These are phyloP conservation scores for Bruguiera gymnorhiza DNA, from an alignment of 345 rosid species.

Conservation along the genomic window DNA sequence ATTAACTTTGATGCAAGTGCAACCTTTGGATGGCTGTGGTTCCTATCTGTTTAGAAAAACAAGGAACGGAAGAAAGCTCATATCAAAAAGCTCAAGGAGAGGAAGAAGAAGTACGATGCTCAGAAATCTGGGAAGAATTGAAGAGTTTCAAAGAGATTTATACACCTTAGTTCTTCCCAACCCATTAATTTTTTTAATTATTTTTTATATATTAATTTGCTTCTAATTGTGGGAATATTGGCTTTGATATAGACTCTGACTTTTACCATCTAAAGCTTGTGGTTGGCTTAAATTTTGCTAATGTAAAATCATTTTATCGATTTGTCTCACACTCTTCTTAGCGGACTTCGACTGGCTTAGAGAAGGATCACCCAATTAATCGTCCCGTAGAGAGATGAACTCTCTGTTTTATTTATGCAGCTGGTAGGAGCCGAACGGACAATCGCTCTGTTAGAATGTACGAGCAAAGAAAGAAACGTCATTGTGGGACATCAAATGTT, in stretches of 20 bases:
- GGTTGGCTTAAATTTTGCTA: constrained; percentile 20
- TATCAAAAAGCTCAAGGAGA: constrained; percentile 45
- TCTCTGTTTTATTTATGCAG: no score
- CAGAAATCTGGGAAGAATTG: constrained; percentile 24
- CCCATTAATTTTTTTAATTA: no score
- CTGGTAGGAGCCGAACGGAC: no score
- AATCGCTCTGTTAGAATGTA: background rate
- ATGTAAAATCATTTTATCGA: background rate
- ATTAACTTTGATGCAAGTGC: background rate
- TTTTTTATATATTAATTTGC: no score
- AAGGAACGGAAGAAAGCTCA: constrained; percentile 39
- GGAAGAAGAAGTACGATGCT: constrained; percentile 41
- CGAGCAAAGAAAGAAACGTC: background rate
- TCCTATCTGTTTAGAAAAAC: constrained; percentile 35
- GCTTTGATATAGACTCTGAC: no score
- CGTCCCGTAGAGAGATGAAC: no score
- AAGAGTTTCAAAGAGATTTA: constrained; percentile 2
- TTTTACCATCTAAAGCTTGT: background rate
- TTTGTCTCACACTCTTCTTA: background rate
- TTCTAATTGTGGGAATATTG: no score
- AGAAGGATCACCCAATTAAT: no score
- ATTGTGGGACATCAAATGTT: background rate
- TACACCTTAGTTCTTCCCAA: background rate
- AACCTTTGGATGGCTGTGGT: background rate
- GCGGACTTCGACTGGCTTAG: no score